Percentiles rank a stretch among this genome's conserved stretches.
Evolutionary conservation across 345 rosid species (phyloP).

Genomic region (Brassica incana): DNA sequence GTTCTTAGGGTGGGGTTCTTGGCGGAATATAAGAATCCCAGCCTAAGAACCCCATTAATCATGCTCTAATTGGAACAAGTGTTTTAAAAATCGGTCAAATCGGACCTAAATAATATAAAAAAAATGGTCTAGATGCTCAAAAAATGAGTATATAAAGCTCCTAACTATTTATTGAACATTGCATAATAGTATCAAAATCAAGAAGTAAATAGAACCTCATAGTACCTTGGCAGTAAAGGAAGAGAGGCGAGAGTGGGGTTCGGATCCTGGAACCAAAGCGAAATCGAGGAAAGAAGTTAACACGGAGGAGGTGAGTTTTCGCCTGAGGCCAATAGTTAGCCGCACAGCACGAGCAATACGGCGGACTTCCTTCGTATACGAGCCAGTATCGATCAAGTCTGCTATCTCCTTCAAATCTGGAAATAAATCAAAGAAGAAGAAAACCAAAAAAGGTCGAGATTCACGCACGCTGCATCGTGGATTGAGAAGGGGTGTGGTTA

Average conservation of each 20-base stretch:
- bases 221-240: slow-evolving; percentile 62
- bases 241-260: slow-evolving; percentile 54
- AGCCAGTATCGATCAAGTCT: slow-evolving; percentile 65
- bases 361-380: slow-evolving; percentile 69
- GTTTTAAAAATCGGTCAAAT: too few species aligned
- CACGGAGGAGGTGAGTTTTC: slow-evolving; percentile 54
- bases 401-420: slow-evolving; percentile 55
- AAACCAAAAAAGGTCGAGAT: neutral
- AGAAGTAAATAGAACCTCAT: too few species aligned
- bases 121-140: too few species aligned
- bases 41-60: too few species aligned
- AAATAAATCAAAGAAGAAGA: too few species aligned
- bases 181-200: too few species aligned
- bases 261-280: slow-evolving; percentile 62
- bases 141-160: too few species aligned
- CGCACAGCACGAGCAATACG: slow-evolving; percentile 71
- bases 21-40: too few species aligned
- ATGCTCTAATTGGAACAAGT: too few species aligned
- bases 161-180: too few species aligned
- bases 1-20: too few species aligned
- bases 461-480: slow-evolving; percentile 51
- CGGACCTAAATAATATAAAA: too few species aligned
- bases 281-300: slow-evolving; percentile 63
- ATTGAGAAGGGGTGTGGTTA: slow-evolving; percentile 56
- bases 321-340: slow-evolving; percentile 65